Conservation (phyloP, 2,329 filamentous ascomycete genomes). For the Colletotrichum chlorophyti region DNA sequence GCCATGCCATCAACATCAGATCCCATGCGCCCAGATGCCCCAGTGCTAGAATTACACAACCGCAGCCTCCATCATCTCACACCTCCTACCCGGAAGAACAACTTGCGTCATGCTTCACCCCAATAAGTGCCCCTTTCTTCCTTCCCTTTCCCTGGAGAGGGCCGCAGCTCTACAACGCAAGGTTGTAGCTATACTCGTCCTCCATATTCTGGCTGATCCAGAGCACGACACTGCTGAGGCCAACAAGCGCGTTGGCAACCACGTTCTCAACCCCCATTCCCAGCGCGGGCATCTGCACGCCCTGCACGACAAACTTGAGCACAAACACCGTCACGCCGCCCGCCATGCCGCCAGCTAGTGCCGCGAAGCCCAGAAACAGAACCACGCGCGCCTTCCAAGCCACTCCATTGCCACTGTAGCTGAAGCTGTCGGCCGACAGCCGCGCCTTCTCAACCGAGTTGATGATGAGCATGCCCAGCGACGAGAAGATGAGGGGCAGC, state of each 20-base stretch:
- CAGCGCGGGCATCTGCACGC: conserved; percentile 65
- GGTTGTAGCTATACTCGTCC: conserved; percentile 74
- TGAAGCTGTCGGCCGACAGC: conserved; percentile 68
- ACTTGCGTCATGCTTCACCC: neutral
- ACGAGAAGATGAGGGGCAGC: conserved; percentile 72
- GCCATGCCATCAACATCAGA: conserved; percentile 18
- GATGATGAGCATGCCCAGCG: conserved; percentile 74
- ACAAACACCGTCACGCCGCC: conserved; percentile 73
- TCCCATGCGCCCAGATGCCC: conserved; percentile 4
- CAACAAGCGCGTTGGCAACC: conserved; percentile 69
- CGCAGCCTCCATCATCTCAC: neutral
- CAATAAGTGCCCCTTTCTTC: neutral
- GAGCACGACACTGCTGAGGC: conserved; percentile 67
- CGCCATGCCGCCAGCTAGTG: conserved; percentile 71
- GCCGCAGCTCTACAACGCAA: conserved; percentile 65
- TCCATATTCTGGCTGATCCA: conserved; percentile 78
- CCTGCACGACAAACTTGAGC: conserved; percentile 67
- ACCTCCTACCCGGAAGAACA: neutral
- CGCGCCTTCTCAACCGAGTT: conserved; percentile 73
- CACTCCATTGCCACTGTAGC: conserved; percentile 67
- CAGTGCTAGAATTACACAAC: conserved; percentile 17
- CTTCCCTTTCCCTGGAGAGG: neutral
- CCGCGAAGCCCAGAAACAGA: conserved; percentile 71
- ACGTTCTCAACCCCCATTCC: conserved; percentile 73
- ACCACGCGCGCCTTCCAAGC: conserved; percentile 75